Evolutionary conservation across 2,329 filamentous ascomycete species (phyloP), one percentile per base, ranked within the genome.

Genomic region (Sporothrix inflata): DNA sequence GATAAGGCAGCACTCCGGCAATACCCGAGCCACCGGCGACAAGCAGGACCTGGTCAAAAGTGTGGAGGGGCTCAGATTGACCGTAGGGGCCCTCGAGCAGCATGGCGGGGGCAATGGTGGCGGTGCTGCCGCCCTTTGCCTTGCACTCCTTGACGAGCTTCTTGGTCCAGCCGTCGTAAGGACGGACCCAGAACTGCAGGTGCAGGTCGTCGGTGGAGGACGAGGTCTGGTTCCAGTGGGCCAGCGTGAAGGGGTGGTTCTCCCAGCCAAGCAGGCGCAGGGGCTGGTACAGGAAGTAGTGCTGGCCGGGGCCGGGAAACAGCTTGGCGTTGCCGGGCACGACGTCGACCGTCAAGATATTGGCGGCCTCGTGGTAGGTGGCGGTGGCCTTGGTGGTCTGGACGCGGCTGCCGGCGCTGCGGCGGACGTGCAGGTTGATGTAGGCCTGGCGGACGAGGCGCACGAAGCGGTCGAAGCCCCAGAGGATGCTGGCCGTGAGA

Each of bases 231-330:
- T 9, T 9, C 73, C 71, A 75, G 65, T 38, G 14, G 0, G 83
- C 83, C 12, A 86, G 81, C 0, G 85, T 86, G 69, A 86, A 86
- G 0, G 85, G 85, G 60, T 86, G 85, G 72, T 83, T 85, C 72
- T 86, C 84, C 85, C 85, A 86, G 69, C 81, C 81, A 0, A 79
- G 76, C 14, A 77, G 71, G 27, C 80, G 80, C 65, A 82, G 79
- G 4, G 85, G 79, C 7, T 84, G 77, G 65, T 83, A 82, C 0
- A 86, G 74, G 71, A 84, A 86, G 74, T 84, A 86, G 74, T 81
- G 85, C 0, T 82, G 84, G 0, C 84, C 84, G 0, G 84, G 80
- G 0, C 75, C 73, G 1, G 81, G 80, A 11, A 76, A 49, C 27
- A 75, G 45, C 60, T 57, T 27, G 16, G 34, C 21, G 40, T 72